Base-by-base conservation (phyloP, 495 filamentous ascomycete genomes). In the Eremomyces bilateralis region DNA sequence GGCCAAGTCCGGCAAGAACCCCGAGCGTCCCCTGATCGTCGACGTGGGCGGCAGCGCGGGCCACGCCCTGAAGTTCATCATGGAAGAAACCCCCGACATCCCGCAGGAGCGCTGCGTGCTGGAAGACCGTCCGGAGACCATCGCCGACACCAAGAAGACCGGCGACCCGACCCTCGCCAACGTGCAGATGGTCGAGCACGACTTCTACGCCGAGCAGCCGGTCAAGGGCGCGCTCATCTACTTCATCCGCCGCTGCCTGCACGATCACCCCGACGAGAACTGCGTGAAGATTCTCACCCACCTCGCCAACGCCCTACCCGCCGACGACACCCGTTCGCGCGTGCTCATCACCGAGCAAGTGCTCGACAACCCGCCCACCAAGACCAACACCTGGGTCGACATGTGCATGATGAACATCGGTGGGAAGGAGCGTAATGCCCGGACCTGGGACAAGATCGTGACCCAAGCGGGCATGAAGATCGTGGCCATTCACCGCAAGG, bases 191-290 rank as follows among this genome's bases (percentile, higher is more conserved):
- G 21, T 30, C 16, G 19, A 19, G 12, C 40, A 41, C 22, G 40
- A 42, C 29, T 41, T 42, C 37, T 42, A 42, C 38, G 42, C 38
- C 8, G 1, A 28, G 27, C 37, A 42, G 30, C 40, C 40, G n/a
- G 20, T 38, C 2, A 37, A 41, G 37, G 38, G 29, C 17, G 38
- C 38, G 12, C 27, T 27, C 10, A 28, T 41, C 17, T 41, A 41
- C 34, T 41, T 37, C 18, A 37, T 41, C 15, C 38, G 34, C 5
- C 34, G 24, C 5, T 37, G 33, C 16, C 13, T 41, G 8, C 38
- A 41, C 35, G 38, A 41, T 19, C 37, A 34, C 34, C 15, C 34
- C 4, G 34, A 37, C 18, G 15, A 16, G 4, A 11, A 15, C 12
- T 38, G 38, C 18, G 24, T 38, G n/a, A n/a, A 4, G 4, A 41